Percentiles rank a stretch among this genome's conserved stretches.
Evolutionary conservation across 352 stramenopile genomes (phyloP).

Genomic region (Pythium pyrilobum): DNA sequence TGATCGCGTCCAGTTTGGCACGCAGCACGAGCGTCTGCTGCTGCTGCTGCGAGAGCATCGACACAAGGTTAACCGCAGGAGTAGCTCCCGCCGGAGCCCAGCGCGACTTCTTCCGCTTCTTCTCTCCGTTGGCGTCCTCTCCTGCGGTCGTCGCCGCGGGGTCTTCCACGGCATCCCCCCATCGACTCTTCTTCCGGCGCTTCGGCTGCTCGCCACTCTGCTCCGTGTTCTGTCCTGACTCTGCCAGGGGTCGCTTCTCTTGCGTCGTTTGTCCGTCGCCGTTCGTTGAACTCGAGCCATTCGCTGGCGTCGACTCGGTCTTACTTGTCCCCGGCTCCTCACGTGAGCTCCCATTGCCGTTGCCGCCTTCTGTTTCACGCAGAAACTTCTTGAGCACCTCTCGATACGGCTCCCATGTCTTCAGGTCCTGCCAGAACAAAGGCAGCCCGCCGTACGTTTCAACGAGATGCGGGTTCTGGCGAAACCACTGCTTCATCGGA

Average conservation of each 20-base stretch:
- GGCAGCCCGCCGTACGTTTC: conserved; percentile 89
- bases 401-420: conserved; percentile 91
- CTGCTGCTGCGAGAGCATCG: conserved; percentile 47
- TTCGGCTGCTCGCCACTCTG: conserved; percentile 24
- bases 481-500: conserved; percentile 88
- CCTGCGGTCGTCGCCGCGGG: conserved; percentile 14
- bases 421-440: conserved; percentile 94
- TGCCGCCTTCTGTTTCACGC: conserved; percentile 50
- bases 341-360: conserved; percentile 18
- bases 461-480: conserved; percentile 48
- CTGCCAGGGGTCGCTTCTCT: not conserved
- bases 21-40: conserved; percentile 71
- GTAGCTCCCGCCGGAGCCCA: conserved; percentile 53
- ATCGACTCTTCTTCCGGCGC: conserved; percentile 81
- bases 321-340: conserved; percentile 2
- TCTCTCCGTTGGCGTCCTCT: conserved; percentile 33
- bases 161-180: conserved; percentile 58
- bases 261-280: not conserved
- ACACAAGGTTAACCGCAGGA: conserved; percentile 29
- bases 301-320: not conserved
- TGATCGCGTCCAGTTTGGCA: conserved; percentile 67
- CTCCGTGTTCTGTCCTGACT: not conserved
- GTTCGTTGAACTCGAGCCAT: not conserved
- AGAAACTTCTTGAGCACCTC: conserved; percentile 91
- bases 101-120: conserved; percentile 72